phyloP scores from a whole-genome alignment of 2,329 filamentous ascomycete genomes.

The Ophioceras dolichostomum region DNA sequence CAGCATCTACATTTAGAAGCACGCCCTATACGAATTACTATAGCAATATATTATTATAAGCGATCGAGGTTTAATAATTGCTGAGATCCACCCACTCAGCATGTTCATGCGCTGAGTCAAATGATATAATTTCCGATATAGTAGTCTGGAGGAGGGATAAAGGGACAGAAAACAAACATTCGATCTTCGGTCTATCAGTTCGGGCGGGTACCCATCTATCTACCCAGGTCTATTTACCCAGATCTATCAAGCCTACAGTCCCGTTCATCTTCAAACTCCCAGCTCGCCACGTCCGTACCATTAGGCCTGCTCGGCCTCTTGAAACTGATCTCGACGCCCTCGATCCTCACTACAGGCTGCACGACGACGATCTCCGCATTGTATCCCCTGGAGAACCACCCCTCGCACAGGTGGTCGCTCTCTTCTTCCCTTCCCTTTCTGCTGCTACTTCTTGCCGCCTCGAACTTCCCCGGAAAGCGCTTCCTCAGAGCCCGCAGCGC shows the following conservation, averaged over 20 bases:
- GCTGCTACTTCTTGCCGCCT: constrained; percentile 24
- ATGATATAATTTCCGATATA: too few relatives aligned
- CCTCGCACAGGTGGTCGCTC: constrained; percentile 38
- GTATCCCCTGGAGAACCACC: constrained; percentile 32
- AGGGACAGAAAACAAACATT: too few relatives aligned
- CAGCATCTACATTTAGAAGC: too few relatives aligned
- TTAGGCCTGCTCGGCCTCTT: constrained; percentile 31
- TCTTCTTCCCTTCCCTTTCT: too few relatives aligned
- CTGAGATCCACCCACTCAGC: too few relatives aligned
- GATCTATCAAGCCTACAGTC: not conserved
- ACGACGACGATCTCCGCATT: constrained; percentile 25
- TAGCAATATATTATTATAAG: too few relatives aligned
- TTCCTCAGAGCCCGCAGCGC: constrained; percentile 41
- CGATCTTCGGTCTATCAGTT: too few relatives aligned
- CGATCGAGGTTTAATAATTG: too few relatives aligned
- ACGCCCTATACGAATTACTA: too few relatives aligned
- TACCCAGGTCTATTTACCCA: not conserved
- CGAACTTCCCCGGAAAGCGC: constrained; percentile 36
- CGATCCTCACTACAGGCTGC: constrained; percentile 29
- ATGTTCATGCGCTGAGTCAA: too few relatives aligned
- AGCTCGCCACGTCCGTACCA: constrained; percentile 39
- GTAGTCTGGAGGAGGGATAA: too few relatives aligned
- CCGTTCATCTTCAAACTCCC: constrained; percentile 21
- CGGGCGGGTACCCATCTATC: too few relatives aligned
- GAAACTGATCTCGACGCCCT: constrained; percentile 32